A percentile compares a stretch with the other conserved stretches of the same genome.
These are phyloP conservation scores for Vanrija pseudolonga DNA, from an alignment of 1,284 basidiomycete genomes.

Conservation along the genomic window DNA sequence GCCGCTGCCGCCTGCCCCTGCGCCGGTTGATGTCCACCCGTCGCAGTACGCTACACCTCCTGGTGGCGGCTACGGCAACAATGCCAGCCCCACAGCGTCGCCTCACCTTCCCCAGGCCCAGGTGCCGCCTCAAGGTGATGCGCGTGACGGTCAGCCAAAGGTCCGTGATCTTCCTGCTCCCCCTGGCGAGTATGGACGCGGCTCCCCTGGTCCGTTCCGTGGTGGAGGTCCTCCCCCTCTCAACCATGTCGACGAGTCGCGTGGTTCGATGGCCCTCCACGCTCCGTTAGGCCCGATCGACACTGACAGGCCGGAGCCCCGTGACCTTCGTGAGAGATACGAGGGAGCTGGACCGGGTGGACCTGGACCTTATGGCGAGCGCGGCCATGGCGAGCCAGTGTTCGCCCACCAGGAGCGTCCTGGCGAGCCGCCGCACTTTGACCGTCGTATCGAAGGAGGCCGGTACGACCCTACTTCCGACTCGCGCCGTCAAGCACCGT, in stretches of 20 bases:
- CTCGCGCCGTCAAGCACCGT: constrained; percentile 21
- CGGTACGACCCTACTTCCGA: constrained; percentile 35
- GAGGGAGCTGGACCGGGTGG: constrained; percentile 6
- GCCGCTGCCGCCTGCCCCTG: constrained; percentile 72
- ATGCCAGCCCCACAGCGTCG: constrained; percentile 18
- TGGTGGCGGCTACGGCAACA: constrained; percentile 11
- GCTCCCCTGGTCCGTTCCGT: constrained; percentile 38
- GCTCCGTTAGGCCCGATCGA: constrained; percentile 79
- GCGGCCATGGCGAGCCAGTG: too few species aligned
- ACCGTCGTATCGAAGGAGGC: constrained; percentile 2
- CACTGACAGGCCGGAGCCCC: constrained; percentile 58
- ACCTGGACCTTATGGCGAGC: background rate
- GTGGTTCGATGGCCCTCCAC: constrained; percentile 52
- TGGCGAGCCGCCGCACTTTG: constrained; percentile 1
- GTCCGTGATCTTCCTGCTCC: constrained; percentile 42
- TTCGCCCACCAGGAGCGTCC: background rate
- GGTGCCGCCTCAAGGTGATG: background rate
- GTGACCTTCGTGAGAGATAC: constrained; percentile 15
- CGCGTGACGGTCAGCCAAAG: constrained; percentile 7
- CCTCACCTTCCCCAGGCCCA: constrained; percentile 15
- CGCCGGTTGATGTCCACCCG: constrained; percentile 90
- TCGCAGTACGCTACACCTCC: constrained; percentile 72
- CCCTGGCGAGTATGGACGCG: constrained; percentile 8
- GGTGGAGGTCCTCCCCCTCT: constrained; percentile 45
- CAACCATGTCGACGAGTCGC: constrained; percentile 39